Base-by-base conservation (phyloP, 1,284 basidiomycete species). In the Erythrobasidium hasegawianum region DNA sequence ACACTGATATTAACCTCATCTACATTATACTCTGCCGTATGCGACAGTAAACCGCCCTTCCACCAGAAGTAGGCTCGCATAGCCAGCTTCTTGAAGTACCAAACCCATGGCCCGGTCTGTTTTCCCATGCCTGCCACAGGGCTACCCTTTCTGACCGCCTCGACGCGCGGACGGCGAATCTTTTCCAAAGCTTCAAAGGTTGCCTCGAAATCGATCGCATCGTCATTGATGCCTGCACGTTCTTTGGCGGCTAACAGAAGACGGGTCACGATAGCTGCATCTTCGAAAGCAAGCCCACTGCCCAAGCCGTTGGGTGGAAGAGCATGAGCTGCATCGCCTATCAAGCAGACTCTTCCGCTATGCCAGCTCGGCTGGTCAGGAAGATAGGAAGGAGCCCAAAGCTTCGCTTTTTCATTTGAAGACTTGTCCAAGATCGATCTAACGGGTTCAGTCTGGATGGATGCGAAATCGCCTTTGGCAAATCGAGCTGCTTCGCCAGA, bases 281-380 rank as follows among this genome's bases (percentile, higher is more conserved):
- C 73, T 66, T 74, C 72, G 41, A 74, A 71, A 10, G 73, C 72
- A 26, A 68, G 58, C 1, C 68, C 68, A 16, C 59, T 64, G 13
- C 72, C 73, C 58, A 69, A 69, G 33, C 73, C 73, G 27, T 70
- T 70, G 22, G 71, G 70, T 20, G 71, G 68, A 53, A 73, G 73
- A 27, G 75, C 72, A 49, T 77, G 76, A 0, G 74, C 75, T 0
- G 76, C 76, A 56, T 77, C 76, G 29, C 76, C 76, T 50, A 77
- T 70, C 50, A 77, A 55, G 27, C 76, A 71, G 2, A 71, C 68
- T 1, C 70, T 60, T 9, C 71, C 72, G 18, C 70, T 71, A 7
- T 65, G 58, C 76, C 76, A 77, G 16, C 59, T 57, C 5, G 65
- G 52, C 8, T 75, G 18, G 14, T 69, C 68, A 11, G 71, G 68